phyloP scores from a whole-genome alignment of 2,329 filamentous ascomycete genomes.

The Teratosphaeria pseudoeucalypti region DNA sequence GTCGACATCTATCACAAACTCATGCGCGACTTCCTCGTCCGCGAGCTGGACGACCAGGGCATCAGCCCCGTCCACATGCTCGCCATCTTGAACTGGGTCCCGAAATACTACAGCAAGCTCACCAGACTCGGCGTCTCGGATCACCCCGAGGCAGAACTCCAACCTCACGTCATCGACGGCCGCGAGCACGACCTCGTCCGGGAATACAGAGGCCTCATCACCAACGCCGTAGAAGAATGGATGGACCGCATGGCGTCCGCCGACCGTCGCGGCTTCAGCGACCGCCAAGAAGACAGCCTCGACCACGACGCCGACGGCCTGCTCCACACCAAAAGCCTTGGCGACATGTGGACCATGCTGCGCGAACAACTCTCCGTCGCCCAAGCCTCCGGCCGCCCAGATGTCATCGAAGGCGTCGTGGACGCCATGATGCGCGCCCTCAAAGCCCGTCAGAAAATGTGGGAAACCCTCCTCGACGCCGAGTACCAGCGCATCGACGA shows the following conservation, averaged over 20 bases:
- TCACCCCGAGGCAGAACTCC: slow-evolving; percentile 48
- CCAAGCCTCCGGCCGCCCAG: slow-evolving; percentile 70
- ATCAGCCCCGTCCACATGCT: slow-evolving; percentile 80
- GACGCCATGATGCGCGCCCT: slow-evolving; percentile 91
- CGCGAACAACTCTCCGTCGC: slow-evolving; percentile 84
- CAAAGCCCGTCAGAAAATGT: slow-evolving; percentile 69
- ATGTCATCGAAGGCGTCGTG: slow-evolving; percentile 89
- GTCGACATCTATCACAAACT: slow-evolving; percentile 80
- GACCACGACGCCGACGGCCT: slow-evolving; percentile 82
- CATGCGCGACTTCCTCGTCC: slow-evolving; percentile 89
- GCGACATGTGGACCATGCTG: slow-evolving; percentile 96
- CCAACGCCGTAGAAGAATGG: slow-evolving; percentile 93
- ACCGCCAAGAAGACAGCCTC: slow-evolving; percentile 68
- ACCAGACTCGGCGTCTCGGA: slow-evolving; percentile 63
- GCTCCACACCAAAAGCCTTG: slow-evolving; percentile 82
- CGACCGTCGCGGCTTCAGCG: slow-evolving; percentile 70
- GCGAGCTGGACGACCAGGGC: slow-evolving; percentile 71
- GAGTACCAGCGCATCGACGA: slow-evolving; percentile 66
- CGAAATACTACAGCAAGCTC: slow-evolving; percentile 97
- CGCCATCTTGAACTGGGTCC: slow-evolving; percentile 86
- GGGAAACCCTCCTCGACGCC: slow-evolving; percentile 80
- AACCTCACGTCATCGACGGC: slow-evolving; percentile 78
- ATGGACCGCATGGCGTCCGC: slow-evolving; percentile 83
- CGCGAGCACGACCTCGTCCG: slow-evolving; percentile 82
- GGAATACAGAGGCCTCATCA: slow-evolving; percentile 90